Evolutionary conservation across 2,329 filamentous ascomycete genomes (phyloP), one percentile per base, ranked within the genome.

Genomic region (Monosporascus ibericus): DNA sequence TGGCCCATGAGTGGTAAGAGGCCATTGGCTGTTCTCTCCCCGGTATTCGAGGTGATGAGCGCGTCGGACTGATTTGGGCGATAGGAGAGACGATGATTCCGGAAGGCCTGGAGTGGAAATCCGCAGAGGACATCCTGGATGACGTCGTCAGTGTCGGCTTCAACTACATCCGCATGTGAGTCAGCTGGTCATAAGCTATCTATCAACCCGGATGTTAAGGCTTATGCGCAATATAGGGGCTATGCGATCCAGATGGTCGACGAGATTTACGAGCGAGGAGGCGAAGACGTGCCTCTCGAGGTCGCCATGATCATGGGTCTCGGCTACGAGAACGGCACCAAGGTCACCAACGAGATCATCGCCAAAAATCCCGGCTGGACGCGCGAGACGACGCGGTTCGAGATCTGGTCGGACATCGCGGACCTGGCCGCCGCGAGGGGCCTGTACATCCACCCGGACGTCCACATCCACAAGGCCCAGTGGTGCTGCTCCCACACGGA

Each of bases 231-330:
- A 36, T 24, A 37, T n/a, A 66, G 63, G 63, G 78, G 76, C 3
- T 82, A 77, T 55, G 77, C 78, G 0, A 80, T 78, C 53, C 72
- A 81, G 57, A 80, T 82, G 78, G 65, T 82, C 44, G 78, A 82
- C 57, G 69, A 75, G 53, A 68, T 74, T 48, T 68, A 70, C 52
- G 68, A 71, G 22, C 65, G 65, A 18, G 64, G 64, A 25, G 71
- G 71, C 24, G 65, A 63, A 11, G 73, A 75, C 54, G 67, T 74
- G 0, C 63, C 68, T 4, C 62, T 76, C 6, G 61, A 68, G 47
- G 62, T 65, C 1, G 63, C 72, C n/a, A 65, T 76, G 46, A 65
- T 68, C 42, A 63, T 65, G 18, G 72, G 70, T 39, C 66, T 74
- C 44, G 79, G 78, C 1, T 61, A 71, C 7, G 64, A 65, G 3